Evolutionary conservation across 495 filamentous ascomycete species (phyloP).

Genomic region (Annulohypoxylon nitens): DNA sequence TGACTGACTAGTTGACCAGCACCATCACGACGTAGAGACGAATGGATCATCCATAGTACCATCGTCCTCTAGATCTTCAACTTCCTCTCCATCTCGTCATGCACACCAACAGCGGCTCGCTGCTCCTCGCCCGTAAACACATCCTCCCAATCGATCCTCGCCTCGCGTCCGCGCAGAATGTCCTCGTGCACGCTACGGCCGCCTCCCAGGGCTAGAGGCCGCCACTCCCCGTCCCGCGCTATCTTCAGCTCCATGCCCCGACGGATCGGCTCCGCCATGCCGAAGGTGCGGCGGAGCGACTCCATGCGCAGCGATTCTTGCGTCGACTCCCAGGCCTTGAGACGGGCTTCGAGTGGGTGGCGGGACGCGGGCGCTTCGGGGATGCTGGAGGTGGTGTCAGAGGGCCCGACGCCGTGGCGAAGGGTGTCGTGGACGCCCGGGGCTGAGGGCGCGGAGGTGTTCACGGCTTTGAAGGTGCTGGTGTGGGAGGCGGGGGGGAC

Average conservation of each 20-base stretch:
- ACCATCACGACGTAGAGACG: neutral
- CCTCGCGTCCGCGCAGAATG: constrained; percentile 66
- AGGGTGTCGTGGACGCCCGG: constrained; percentile 93
- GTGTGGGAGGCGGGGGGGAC: constrained; percentile 73
- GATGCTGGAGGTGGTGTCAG: constrained; percentile 58
- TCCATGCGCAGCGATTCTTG: constrained; percentile 91
- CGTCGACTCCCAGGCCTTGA: constrained; percentile 84
- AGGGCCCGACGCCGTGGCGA: constrained; percentile 78
- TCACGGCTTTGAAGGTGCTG: constrained; percentile 66
- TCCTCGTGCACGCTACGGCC: constrained; percentile 45
- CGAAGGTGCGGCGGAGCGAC: constrained; percentile 83
- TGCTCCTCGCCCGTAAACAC: constrained; percentile 81
- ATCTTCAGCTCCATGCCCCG: constrained; percentile 97
- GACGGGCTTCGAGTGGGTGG: constrained; percentile 92
- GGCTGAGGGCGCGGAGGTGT: constrained; percentile 83
- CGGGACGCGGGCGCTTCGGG: constrained; percentile 64
- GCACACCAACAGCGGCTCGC: constrained; percentile 76
- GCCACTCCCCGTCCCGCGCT: constrained; percentile 68
- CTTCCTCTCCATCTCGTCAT: constrained; percentile 94
- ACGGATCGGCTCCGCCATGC: constrained; percentile 92
- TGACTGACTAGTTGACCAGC: neutral
- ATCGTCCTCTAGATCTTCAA: constrained; percentile 62
- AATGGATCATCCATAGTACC: neutral
- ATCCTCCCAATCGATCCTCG: constrained; percentile 49
- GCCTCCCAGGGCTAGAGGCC: constrained; percentile 61